These are phyloP conservation scores for Ascochyta viciae-villosae DNA, from an alignment of 2,329 filamentous ascomycete genomes.

Conservation along the genomic window DNA sequence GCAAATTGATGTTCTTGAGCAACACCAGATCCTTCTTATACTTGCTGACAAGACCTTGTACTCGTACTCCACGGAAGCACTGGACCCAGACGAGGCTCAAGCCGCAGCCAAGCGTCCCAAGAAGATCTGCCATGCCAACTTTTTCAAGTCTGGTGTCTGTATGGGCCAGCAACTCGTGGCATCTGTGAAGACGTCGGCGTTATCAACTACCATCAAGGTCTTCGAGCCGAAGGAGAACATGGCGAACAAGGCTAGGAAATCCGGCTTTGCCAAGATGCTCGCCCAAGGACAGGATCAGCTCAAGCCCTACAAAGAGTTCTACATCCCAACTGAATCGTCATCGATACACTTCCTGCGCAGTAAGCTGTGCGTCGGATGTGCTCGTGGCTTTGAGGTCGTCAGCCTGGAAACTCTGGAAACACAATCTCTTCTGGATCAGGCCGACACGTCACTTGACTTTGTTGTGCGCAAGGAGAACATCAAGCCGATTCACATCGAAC, in stretches of 20 bases:
- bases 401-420: slow-evolving; percentile 97
- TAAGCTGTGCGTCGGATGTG: slow-evolving; percentile 95
- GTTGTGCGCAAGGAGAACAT: slow-evolving; percentile 92
- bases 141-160: slow-evolving; percentile 97
- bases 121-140: slow-evolving; percentile 98
- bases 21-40: slow-evolving; percentile 90
- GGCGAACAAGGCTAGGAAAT: slow-evolving; percentile 93
- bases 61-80: slow-evolving; percentile 84
- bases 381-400: slow-evolving; percentile 95
- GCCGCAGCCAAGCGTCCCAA: slow-evolving; percentile 83
- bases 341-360: slow-evolving; percentile 97
- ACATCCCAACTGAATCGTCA: slow-evolving; percentile 97
- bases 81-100: slow-evolving; percentile 79
- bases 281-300: slow-evolving; percentile 91
- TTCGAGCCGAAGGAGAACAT: slow-evolving; percentile 96
- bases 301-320: slow-evolving; percentile 86
- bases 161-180: slow-evolving; percentile 93
- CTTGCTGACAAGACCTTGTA: slow-evolving; percentile 91
- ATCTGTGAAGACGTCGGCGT: slow-evolving; percentile 90
- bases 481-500: slow-evolving; percentile 95
- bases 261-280: slow-evolving; percentile 95
- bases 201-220: slow-evolving; percentile 98
- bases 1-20: slow-evolving; percentile 94
- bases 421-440: slow-evolving; percentile 94
- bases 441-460: slow-evolving; percentile 97